Percentiles rank a stretch among this genome's conserved stretches.
Evolutionary conservation across 192 early-diverging fungal species (phyloP).

Genomic region (Coemansia sp.): DNA sequence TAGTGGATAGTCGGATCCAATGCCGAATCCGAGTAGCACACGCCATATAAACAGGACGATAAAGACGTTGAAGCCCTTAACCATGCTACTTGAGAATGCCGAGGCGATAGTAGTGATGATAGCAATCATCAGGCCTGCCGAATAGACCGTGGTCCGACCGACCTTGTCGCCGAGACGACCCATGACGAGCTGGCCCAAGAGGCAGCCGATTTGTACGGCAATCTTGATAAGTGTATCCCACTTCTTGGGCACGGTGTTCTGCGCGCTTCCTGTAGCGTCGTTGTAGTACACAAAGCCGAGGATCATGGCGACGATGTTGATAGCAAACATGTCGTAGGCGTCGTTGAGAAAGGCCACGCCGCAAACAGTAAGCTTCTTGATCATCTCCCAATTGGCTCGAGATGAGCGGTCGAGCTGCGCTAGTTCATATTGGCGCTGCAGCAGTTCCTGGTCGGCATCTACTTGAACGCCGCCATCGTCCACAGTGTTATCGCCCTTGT

Average conservation of each 20-base stretch:
- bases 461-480: not conserved
- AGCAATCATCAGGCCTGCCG: slow-evolving; percentile 85
- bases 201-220: slow-evolving; percentile 81
- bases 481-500: slow-evolving; percentile 3
- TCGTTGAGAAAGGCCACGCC: slow-evolving; percentile 90
- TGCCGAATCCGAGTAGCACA: slow-evolving; percentile 86
- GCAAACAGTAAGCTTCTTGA: slow-evolving; percentile 68
- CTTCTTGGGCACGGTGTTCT: slow-evolving; percentile 60
- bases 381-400: slow-evolving; percentile 66
- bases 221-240: slow-evolving; percentile 86
- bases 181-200: slow-evolving; percentile 89
- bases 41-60: slow-evolving; percentile 83
- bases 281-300: slow-evolving; percentile 67
- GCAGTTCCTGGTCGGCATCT: slow-evolving; percentile 23
- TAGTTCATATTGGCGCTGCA: slow-evolving; percentile 35
- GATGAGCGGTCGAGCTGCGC: slow-evolving; percentile 59
- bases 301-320: slow-evolving; percentile 86
- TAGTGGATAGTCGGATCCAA: slow-evolving; percentile 93
- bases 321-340: slow-evolving; percentile 94
- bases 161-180: slow-evolving; percentile 84
- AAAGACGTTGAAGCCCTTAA: slow-evolving; percentile 65
- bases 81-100: slow-evolving; percentile 69
- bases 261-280: slow-evolving; percentile 23
- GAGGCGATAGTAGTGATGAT: slow-evolving; percentile 82
- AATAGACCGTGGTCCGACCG: slow-evolving; percentile 89